Conservation (phyloP, 371 early-diverging fungal genomes). For the Dinochytrium kinnereticum region DNA sequence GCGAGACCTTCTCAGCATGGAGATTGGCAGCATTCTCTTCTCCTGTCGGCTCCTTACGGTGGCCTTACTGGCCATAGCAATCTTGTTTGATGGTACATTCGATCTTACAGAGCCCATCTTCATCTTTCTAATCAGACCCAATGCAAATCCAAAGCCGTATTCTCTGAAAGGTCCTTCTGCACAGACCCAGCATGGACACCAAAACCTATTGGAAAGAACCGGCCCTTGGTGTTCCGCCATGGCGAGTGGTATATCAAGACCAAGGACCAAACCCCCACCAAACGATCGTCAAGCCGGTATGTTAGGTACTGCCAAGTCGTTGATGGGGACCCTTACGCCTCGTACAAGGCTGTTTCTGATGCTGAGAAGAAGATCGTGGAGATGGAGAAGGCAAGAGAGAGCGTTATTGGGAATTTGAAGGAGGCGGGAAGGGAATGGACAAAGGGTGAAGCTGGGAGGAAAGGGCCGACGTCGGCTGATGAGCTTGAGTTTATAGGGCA, state of each 20-base stretch:
- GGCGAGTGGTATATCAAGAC: constrained; percentile 11
- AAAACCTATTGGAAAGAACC: not conserved
- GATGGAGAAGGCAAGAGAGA: constrained; percentile 2
- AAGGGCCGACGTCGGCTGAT: too few species aligned
- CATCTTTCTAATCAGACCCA: too few species aligned
- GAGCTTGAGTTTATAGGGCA: too few species aligned
- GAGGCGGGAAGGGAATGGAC: not conserved
- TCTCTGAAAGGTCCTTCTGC: not conserved
- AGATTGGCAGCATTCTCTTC: too few species aligned
- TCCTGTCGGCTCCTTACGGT: too few species aligned
- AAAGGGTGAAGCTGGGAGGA: not conserved
- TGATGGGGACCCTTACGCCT: constrained; percentile 5
- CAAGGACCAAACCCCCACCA: not conserved
- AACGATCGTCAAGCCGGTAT: too few species aligned
- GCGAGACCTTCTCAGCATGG: too few species aligned
- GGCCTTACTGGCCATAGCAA: too few species aligned
- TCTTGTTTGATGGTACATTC: too few species aligned
- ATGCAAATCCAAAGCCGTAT: constrained; percentile 63
- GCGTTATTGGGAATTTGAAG: too few species aligned
- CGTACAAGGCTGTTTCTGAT: too few species aligned
- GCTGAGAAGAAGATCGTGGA: not conserved
- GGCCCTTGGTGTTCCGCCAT: not conserved
- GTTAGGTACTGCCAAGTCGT: not conserved
- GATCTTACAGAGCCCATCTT: too few species aligned
- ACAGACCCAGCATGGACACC: not conserved